Evolutionary conservation across 768 basidiomycete genomes (phyloP), one percentile per base, ranked within the genome.

Genomic region (Boletus pseudo-olivaceus): DNA sequence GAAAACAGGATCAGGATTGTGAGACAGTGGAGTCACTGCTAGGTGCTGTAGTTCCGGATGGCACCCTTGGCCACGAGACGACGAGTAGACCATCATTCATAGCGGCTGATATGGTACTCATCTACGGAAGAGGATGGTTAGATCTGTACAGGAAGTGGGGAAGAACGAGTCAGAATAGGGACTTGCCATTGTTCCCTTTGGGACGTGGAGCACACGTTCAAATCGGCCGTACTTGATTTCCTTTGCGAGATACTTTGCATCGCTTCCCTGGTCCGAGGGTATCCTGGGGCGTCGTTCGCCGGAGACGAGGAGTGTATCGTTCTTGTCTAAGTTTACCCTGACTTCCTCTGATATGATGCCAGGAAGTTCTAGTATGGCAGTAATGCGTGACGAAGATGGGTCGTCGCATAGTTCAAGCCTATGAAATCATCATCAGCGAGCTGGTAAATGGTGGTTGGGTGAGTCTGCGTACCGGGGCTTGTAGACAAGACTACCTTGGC

Each of bases 341-440:
- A 77, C 56, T 14, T 75, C 68, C 20, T 72, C 67, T 19, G 66
- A 62, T 29, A 67, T 68, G 50, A 77, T 60, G 19, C 76, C 76
- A 17, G 76, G 76, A 17, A 77, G 66, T 51, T 77, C 76, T 9
- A 77, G 64, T 1, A 62, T 61, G 7, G 76, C 75, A 17, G 63
- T 66, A 40, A 75, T 62, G 44, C 64, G 61, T 5, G 69, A 64
- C 14, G 62, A 67, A 1, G 62, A 55, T 1, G 71, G 67, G 39
- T 75, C 71, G 56, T 77, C 74, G 49, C 64, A 76, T 26, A 77
- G 29, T 49, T 77, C 76, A 52, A 76, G 68, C 41, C 76, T 77
- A 52, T 30, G 26, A 47, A 33, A 26, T 12, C 4, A 26, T 10
- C 4, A 39, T 70, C 15, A 70, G 59, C 17, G 17, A 8, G 50